Percentiles rank a stretch among this genome's conserved stretches.
Evolutionary conservation across 1,139 yeast genomes (phyloP).

Genomic region (Yarrowia galli): DNA sequence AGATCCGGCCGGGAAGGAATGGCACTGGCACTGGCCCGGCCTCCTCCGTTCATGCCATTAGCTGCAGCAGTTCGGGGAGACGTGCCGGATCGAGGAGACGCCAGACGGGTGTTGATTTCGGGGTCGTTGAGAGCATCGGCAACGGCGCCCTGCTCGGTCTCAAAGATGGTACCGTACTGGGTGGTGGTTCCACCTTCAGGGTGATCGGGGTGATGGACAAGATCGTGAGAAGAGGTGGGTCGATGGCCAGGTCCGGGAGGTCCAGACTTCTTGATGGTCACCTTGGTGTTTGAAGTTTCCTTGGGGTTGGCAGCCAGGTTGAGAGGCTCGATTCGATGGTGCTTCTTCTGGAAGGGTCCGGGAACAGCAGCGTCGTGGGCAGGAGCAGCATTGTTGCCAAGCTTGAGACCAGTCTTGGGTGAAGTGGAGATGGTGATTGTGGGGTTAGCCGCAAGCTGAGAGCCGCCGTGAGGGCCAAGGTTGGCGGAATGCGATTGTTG

Average conservation of each 20-base stretch:
- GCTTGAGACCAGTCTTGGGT: slow-evolving; percentile 30
- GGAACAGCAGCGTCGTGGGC: slow-evolving; percentile 27
- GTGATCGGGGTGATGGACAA: slow-evolving; percentile 29
- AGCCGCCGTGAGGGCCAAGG: slow-evolving; percentile 19
- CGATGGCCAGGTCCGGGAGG: slow-evolving; percentile 34
- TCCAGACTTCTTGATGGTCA: slow-evolving; percentile 52
- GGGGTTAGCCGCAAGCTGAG: slow-evolving; percentile 19
- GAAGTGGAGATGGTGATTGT: slow-evolving; percentile 18
- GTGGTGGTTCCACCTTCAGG: slow-evolving; percentile 37
- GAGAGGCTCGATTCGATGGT: slow-evolving; percentile 52
- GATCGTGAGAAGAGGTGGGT: slow-evolving; percentile 7
- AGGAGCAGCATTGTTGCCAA: slow-evolving; percentile 2
- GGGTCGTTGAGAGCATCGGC: slow-evolving; percentile 43
- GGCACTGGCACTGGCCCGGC: not conserved
- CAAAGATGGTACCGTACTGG: slow-evolving; percentile 56
- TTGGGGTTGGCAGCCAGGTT: slow-evolving; percentile 87
- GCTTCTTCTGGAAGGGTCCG: slow-evolving; percentile 40
- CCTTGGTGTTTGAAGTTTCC: slow-evolving; percentile 66
- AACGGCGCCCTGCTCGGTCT: slow-evolving; percentile 61
- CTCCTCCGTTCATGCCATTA: not conserved
- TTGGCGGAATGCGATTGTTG: not conserved
- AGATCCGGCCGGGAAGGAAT: slow-evolving; percentile 38
- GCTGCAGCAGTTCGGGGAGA: slow-evolving; percentile 8
- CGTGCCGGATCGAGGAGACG: not conserved
- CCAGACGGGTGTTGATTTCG: slow-evolving; percentile 25